Evolutionary conservation across 2,329 filamentous ascomycete species (phyloP).

Genomic region (Sarocladium kiliense): DNA sequence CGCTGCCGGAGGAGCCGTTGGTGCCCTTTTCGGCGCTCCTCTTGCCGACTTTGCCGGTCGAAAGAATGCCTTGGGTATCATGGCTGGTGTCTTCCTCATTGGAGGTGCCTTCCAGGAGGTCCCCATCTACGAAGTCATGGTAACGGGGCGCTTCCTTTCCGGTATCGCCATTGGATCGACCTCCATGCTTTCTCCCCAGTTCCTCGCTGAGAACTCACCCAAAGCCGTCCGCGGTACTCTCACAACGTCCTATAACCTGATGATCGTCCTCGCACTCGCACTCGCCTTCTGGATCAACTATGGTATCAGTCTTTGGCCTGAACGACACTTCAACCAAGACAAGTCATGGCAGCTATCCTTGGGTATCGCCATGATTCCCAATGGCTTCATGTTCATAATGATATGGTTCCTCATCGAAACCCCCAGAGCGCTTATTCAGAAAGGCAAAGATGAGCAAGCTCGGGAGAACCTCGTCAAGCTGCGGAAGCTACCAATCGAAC

Average conservation of each 20-base stretch:
- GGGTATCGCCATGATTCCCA: constrained; percentile 32
- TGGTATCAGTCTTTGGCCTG: constrained; percentile 19
- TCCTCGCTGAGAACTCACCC: constrained; percentile 33
- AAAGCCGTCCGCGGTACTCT: constrained; percentile 34
- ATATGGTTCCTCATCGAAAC: constrained; percentile 18
- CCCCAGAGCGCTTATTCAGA: not conserved
- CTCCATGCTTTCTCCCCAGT: constrained; percentile 31
- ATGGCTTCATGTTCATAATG: constrained; percentile 27
- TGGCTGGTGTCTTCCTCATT: constrained; percentile 25
- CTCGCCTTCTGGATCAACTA: constrained; percentile 29
- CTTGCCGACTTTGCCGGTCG: constrained; percentile 30
- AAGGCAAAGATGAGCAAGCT: not conserved
- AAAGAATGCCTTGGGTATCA: constrained; percentile 27
- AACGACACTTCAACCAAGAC: constrained; percentile 23
- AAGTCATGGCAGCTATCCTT: constrained; percentile 30
- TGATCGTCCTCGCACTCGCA: constrained; percentile 29
- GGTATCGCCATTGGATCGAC: constrained; percentile 29
- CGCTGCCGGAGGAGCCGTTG: constrained; percentile 29
- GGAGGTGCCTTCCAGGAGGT: constrained; percentile 30
- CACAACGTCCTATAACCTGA: constrained; percentile 33
- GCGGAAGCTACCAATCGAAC: constrained; percentile 19
- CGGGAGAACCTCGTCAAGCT: constrained; percentile 26
- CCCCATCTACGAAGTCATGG: constrained; percentile 27
- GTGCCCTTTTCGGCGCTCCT: constrained; percentile 30
- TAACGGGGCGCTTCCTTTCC: constrained; percentile 30